Base-by-base conservation (phyloP, 1,284 basidiomycete genomes). In the Exobasidium rhododendri region DNA sequence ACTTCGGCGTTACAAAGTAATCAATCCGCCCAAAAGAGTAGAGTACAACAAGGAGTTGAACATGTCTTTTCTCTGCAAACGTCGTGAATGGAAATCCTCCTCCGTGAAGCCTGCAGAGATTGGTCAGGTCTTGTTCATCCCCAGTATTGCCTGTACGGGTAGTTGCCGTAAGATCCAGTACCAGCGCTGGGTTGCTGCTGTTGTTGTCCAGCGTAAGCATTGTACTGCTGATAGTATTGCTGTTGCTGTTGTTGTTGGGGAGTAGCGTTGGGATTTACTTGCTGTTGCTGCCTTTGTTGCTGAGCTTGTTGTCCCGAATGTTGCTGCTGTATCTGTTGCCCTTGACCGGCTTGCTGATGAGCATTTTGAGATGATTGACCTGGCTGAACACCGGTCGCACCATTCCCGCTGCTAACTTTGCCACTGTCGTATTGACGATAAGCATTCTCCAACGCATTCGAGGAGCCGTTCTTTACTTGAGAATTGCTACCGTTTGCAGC, bases 101-200 rank as follows among this genome's bases (percentile, higher is more conserved):
- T n/a, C n/a, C n/a, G n/a, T n/a, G n/a, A n/a, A n/a, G n/a, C n/a
- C n/a, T n/a, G n/a, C n/a, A n/a, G n/a, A n/a, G n/a, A n/a, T n/a
- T n/a, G n/a, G n/a, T n/a, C n/a, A n/a, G n/a, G n/a, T n/a, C n/a
- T n/a, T n/a, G 7, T 17, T 43, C 61, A 51, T 24, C 73, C 76
- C 74, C 76, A 77, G 70, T 77, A 78, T 62, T 72, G 66, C 61
- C 65, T 71, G 56, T 70, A 72, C 43, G 65, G 71, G 61, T 77
- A 77, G 32, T 10, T 32, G 32, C 69, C 66, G 57, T 74, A 74
- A 62, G 66, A 70, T 56, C 64, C 69, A 45, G 70, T 66, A 51
- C 68, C 69, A 65, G 45, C 65, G 58, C 56, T 71, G 53, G 66
- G 70, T 64, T 50, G 47, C 63, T 74, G 73, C 30, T 65, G n/a